Base-by-base conservation (phyloP, 2,329 filamentous ascomycete species). In the Apiospora phragmitis region DNA sequence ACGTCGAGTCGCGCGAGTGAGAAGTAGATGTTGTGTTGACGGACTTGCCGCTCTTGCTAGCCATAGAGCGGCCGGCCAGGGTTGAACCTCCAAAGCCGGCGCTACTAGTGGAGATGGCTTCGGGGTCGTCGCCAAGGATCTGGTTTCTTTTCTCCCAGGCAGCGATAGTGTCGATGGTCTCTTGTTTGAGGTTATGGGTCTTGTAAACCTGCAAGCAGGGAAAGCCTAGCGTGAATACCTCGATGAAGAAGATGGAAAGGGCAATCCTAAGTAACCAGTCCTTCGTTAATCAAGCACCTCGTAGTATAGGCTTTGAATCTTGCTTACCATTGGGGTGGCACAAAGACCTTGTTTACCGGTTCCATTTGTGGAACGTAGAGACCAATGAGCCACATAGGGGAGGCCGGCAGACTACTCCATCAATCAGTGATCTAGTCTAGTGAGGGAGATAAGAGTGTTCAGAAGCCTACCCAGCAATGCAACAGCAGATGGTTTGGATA, bases 311-410 rank as follows among this genome's bases (percentile, higher is more conserved):
- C 90, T n/a, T 18, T 14, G n/a, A 49, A 9, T 4, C n/a, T 38
- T n/a, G 32, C 55, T 38, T 62, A 62, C 89, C 90, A 92, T 77
- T 90, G 86, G 2, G 89, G 87, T 67, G 90, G 89, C 18, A 89
- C 81, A 73, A 85, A 90, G 76, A 85, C 86, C 16, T 80, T 76
- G 77, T 91, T 90, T 69, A 91, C 79, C 0, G 80, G 76, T 1
- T 79, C 81, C 82, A 91, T 87, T 11, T 74, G 82, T 7, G 87
- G 85, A 3, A 83, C 83, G 71, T 88, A 85, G 18, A 89, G 80
- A 69, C 88, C 90, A 32, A 90, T 79, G 47, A 93, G 85, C 90
- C 90, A 93, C 81, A 93, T 85, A 0, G 91, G 91, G 11, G 90
- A 88, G 29, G 90, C 90, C 70, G 87, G 90, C 26, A 93, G 84